phyloP scores from a whole-genome alignment of 495 filamentous ascomycete species.

The Stereocaulon alpinum region DNA sequence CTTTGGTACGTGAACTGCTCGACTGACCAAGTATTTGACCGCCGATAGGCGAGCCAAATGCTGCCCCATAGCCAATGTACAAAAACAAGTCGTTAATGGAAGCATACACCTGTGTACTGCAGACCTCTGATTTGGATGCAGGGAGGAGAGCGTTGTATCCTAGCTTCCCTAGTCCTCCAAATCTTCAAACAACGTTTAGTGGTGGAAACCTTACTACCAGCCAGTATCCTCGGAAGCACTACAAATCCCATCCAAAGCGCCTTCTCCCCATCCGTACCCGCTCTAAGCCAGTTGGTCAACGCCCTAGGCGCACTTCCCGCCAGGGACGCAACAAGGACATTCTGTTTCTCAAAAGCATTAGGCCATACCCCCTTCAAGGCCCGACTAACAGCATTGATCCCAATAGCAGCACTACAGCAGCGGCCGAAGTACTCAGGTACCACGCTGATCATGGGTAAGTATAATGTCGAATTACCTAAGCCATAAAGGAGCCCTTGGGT shows the following conservation, averaged over 20 bases:
- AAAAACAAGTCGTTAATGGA: constrained; percentile 50
- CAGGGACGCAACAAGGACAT: constrained; percentile 41
- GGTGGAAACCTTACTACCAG: constrained; percentile 25
- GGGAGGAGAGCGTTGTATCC: constrained; percentile 32
- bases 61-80: constrained; percentile 43
- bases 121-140: constrained; percentile 44
- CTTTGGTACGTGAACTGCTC: background rate
- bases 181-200: too few species aligned
- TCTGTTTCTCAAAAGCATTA: constrained; percentile 41
- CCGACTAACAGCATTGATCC: constrained; percentile 41
- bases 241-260: constrained; percentile 43
- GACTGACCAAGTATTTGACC: background rate
- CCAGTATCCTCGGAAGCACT: constrained; percentile 40
- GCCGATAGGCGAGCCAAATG: constrained; percentile 39
- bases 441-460: background rate
- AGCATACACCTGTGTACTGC: constrained; percentile 47
- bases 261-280: constrained; percentile 18
- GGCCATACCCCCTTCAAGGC: constrained; percentile 42
- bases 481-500: background rate
- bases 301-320: constrained; percentile 29
- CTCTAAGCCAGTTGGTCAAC: constrained; percentile 31
- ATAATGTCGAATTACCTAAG: background rate
- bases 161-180: background rate
- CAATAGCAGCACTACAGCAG: constrained; percentile 40
- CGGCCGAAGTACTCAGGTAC: constrained; percentile 41